Percentiles rank a stretch among this genome's conserved stretches.
These are phyloP conservation scores for Earliella scabrosa DNA, from an alignment of 1,284 basidiomycete species.

Conservation along the genomic window DNA sequence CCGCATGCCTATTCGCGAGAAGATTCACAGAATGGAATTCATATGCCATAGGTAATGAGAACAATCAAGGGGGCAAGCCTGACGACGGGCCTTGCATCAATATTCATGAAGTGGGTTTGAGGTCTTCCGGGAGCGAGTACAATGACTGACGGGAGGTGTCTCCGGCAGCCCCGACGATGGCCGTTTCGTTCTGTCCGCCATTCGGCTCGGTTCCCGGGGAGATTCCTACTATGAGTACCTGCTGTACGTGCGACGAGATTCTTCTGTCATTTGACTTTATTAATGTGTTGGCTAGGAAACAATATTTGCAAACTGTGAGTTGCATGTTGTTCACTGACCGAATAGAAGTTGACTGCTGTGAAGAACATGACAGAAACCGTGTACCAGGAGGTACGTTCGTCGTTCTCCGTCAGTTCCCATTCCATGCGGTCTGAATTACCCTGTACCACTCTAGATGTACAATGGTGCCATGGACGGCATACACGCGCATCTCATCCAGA, in stretches of 20 bases:
- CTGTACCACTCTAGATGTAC: slow-evolving; percentile 69
- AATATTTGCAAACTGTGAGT: slow-evolving; percentile 77
- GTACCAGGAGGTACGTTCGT: slow-evolving; percentile 68
- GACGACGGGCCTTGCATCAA: slow-evolving; percentile 79
- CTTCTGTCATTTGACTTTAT: not conserved
- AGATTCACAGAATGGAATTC: not conserved
- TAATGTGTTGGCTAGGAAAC: slow-evolving; percentile 56
- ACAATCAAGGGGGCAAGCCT: slow-evolving; percentile 67
- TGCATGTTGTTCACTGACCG: slow-evolving; percentile 1
- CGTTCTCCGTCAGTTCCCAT: not conserved
- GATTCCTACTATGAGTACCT: slow-evolving; percentile 97
- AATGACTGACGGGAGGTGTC: not conserved
- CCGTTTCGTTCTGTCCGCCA: slow-evolving; percentile 73
- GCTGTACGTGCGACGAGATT: slow-evolving; percentile 55
- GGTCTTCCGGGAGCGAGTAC: not conserved
- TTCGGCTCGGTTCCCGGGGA: slow-evolving; percentile 90
- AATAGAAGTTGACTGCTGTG: slow-evolving; percentile 48
- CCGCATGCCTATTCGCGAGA: not conserved
- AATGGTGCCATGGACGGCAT: slow-evolving; percentile 83
- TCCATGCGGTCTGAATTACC: not conserved
- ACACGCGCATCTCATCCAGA: slow-evolving; percentile 74
- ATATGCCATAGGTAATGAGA: slow-evolving; percentile 63
- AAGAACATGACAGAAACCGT: slow-evolving; percentile 80
- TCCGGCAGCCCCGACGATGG: slow-evolving; percentile 63
- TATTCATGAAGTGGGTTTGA: slow-evolving; percentile 74